Evolutionary conservation across 2,329 filamentous ascomycete species (phyloP).

Genomic region (Dendryphion nanum): DNA sequence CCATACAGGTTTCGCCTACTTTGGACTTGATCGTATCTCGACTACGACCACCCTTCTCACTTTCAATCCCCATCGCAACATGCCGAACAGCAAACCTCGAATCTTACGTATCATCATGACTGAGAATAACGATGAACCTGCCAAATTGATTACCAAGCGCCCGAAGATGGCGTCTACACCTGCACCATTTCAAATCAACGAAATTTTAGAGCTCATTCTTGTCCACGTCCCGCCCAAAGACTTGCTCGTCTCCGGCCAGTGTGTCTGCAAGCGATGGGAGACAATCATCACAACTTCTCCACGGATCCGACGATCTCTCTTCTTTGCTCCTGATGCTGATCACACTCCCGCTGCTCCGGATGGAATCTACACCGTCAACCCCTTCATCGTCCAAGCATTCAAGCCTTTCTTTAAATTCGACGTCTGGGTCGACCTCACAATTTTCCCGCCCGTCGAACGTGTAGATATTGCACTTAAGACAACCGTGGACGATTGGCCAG

Average conservation of each 20-base stretch:
- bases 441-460: neutral
- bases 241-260: constrained; percentile 12
- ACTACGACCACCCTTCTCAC: too few species aligned
- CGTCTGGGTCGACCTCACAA: neutral
- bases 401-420: constrained; percentile 3
- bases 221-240: constrained; percentile 6
- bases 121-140: too few species aligned
- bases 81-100: neutral
- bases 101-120: constrained; percentile 5
- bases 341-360: neutral
- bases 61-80: too few species aligned
- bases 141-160: too few species aligned
- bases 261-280: constrained; percentile 7
- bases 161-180: neutral
- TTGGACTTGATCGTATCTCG: too few species aligned
- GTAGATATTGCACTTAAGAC: neutral
- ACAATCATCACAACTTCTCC: constrained; percentile 10
- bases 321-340: constrained; percentile 6
- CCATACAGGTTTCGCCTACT: too few species aligned
- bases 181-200: constrained; percentile 5
- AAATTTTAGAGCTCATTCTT: constrained; percentile 9
- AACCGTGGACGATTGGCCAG: neutral
- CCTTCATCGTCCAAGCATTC: constrained; percentile 8
- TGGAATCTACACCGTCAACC: constrained; percentile 4
- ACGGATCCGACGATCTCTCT: constrained; percentile 11